phyloP scores from a whole-genome alignment of 2,329 filamentous ascomycete species.

The Pseudogymnoascus sp. region DNA sequence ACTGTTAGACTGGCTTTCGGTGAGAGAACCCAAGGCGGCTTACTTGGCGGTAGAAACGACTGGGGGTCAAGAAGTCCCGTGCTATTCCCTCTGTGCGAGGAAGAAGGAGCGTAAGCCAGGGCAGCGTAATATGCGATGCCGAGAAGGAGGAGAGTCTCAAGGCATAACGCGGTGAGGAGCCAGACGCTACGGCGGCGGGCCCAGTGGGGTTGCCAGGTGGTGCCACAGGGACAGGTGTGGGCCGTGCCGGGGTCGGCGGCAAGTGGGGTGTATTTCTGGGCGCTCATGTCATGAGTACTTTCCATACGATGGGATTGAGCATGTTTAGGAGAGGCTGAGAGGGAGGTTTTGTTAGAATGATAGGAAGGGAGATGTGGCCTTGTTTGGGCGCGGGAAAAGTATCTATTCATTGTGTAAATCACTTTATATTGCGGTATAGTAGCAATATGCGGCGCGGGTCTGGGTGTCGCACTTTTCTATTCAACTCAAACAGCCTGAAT shows the following conservation, averaged over 20 bases:
- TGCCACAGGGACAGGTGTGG: background rate
- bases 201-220: background rate
- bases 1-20: background rate
- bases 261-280: background rate
- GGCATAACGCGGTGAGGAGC: background rate
- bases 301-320: background rate
- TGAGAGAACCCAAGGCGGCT: background rate
- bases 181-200: background rate
- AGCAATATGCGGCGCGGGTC: background rate
- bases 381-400: background rate
- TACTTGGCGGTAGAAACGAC: background rate
- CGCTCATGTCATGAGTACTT: background rate
- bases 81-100: background rate
- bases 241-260: background rate
- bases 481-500: background rate
- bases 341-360: background rate
- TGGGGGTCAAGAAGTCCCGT: background rate
- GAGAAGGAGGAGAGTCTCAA: constrained; percentile 3
- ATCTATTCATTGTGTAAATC: background rate
- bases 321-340: background rate
- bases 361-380: background rate
- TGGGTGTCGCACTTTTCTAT: background rate
- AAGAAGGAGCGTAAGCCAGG: background rate
- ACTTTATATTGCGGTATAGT: background rate
- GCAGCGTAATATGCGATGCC: background rate